Evolutionary conservation across 495 filamentous ascomycete genomes (phyloP).

Genomic region (Lineolata rhizophorae): DNA sequence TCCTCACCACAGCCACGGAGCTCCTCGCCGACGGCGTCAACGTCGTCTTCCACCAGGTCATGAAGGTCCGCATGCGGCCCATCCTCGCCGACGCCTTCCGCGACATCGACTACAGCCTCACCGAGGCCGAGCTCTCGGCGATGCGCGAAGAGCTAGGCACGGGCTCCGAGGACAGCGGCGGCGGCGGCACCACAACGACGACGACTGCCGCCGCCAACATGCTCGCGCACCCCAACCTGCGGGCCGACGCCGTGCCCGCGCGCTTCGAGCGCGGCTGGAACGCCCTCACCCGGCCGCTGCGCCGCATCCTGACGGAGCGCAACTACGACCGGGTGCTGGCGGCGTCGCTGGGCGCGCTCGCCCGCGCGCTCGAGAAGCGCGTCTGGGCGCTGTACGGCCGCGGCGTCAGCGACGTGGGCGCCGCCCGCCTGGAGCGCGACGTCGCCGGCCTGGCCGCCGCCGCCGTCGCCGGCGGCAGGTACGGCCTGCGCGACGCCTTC

Average conservation of each 20-base stretch:
- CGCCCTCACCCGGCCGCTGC: constrained; percentile 57
- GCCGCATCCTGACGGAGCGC: constrained; percentile 57
- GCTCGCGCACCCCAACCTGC: constrained; percentile 35
- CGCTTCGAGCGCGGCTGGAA: constrained; percentile 70
- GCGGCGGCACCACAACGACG: no score
- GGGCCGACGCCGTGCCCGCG: not conserved
- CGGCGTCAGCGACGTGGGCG: constrained; percentile 64
- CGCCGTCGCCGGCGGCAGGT: constrained; percentile 53
- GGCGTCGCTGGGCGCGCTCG: constrained; percentile 48
- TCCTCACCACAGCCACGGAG: constrained; percentile 55
- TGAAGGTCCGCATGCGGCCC: constrained; percentile 69
- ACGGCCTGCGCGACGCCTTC: constrained; percentile 64
- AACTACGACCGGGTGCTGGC: constrained; percentile 51
- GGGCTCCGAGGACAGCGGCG: constrained; percentile 9
- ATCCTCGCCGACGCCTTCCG: constrained; percentile 76
- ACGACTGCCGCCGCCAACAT: constrained; percentile 24
- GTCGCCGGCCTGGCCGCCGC: constrained; percentile 55
- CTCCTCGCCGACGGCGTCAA: constrained; percentile 61
- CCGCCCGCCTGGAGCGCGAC: constrained; percentile 73
- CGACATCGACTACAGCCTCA: constrained; percentile 57
- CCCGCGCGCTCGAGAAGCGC: constrained; percentile 66
- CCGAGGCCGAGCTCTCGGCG: constrained; percentile 17
- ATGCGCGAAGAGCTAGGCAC: constrained; percentile 28
- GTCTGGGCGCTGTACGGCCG: constrained; percentile 68
- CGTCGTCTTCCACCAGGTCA: constrained; percentile 69